Evolutionary conservation across 805 yeast genomes (phyloP), one percentile per base, ranked within the genome.

Genomic region (Wickerhamiella kazuoi): DNA sequence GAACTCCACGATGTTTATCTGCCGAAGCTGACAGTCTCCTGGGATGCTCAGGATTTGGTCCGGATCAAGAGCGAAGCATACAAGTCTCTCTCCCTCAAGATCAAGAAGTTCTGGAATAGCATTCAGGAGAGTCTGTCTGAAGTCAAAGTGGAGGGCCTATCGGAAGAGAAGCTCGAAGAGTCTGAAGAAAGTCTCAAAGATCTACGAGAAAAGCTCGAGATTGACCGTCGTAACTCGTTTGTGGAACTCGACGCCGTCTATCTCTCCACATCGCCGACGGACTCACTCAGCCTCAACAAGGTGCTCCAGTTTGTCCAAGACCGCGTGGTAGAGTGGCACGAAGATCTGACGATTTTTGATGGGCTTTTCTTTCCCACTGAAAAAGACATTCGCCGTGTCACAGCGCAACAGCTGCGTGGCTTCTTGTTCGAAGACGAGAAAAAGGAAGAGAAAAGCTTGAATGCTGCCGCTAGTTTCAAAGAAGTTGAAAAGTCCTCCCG

Each of bases 321-420:
- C 41, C 60, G 76, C 21, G 86, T 93, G 2, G 84, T 82, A 18
- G 70, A 65, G 31, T 90, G 97, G 97, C 94, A 87, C 57, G 50
- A 59, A 18, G 93, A 78, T 41, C 84, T 90, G 50, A 68, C 72
- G 29, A 79, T 72, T 6, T 87, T 90, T 60, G 96, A 81, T 43
- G 68, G 68, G 34, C 67, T 67, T 17, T 90, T 70, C 52, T 67
- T 87, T 43, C 97, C 97, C 1, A 74, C 93, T 7, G 97, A 90
- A 55, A 81, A 77, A 50, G 98, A 90, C 65, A 80, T 90, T 47
- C 76, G 93, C 4, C 68, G 82, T 45, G 80, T 90, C 34, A 86
- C 98, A 1, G 79, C 94, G 3, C 76, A 77, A 49, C 97, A 87
- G 53, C 62, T 87, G 50, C 73, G 76, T 44, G 79, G 76, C 47